Evolutionary conservation across 495 filamentous ascomycete genomes (phyloP).

Genomic region (Trichoderma erinaceum): DNA sequence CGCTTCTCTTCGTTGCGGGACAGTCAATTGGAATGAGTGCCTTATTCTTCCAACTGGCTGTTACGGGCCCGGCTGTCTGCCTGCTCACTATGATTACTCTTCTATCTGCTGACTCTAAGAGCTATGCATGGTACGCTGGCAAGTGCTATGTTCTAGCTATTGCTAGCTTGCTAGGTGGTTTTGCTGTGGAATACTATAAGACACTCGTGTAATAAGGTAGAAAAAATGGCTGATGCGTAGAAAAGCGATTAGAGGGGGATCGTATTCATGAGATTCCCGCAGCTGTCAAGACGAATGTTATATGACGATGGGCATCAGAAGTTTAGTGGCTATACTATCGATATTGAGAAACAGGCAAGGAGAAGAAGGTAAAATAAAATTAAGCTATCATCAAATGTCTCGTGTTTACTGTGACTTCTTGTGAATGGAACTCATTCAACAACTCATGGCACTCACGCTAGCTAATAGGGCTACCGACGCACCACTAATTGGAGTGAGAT

Average conservation of each 20-base stretch:
- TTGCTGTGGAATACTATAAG: neutral
- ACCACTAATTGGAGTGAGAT: no score
- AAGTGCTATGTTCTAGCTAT: constrained; percentile 11
- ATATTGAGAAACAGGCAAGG: no score
- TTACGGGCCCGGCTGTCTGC: neutral
- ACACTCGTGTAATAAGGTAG: neutral
- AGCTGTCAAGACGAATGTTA: no score
- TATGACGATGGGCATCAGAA: no score
- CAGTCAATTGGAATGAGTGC: neutral
- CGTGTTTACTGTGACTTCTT: no score
- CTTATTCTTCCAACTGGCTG: neutral
- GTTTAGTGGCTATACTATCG: no score
- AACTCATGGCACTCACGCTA: no score
- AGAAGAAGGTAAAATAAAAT: no score
- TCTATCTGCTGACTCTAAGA: neutral
- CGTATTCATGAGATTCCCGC: no score
- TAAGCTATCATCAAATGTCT: no score
- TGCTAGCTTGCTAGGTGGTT: constrained; percentile 1
- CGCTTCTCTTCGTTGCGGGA: neutral
- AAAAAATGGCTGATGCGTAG: neutral
- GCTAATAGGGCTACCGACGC: no score
- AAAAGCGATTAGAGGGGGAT: neutral
- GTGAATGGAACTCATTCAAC: no score
- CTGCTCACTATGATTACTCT: neutral
- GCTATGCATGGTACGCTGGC: neutral